Percentiles rank a stretch among this genome's conserved stretches.
These are phyloP conservation scores for Sugiyamaella chiloensis DNA, from an alignment of 805 yeast genomes.

Conservation along the genomic window DNA sequence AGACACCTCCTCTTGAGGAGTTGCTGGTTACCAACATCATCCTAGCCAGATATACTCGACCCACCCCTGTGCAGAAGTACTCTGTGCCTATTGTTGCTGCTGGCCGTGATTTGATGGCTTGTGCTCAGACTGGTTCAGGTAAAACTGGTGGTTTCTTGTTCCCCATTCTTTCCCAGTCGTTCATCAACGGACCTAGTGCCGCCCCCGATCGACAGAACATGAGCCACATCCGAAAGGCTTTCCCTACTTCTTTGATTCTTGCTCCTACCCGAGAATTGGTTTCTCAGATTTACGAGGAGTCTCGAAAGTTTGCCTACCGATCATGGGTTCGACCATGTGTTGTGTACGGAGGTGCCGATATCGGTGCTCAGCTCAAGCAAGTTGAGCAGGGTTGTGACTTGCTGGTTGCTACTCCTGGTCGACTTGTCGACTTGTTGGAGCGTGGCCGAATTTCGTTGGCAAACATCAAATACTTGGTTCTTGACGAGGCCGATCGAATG, in stretches of 20 bases:
- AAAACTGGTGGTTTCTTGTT: constrained; percentile 99
- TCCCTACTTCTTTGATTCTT: constrained; percentile 90
- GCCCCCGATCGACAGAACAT: constrained; percentile 39
- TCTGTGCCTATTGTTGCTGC: constrained; percentile 87
- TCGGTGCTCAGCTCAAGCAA: constrained; percentile 80
- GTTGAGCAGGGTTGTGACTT: constrained; percentile 93
- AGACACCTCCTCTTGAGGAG: constrained; percentile 86
- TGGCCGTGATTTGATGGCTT: constrained; percentile 92
- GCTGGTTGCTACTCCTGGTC: constrained; percentile 98
- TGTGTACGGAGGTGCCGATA: constrained; percentile 98
- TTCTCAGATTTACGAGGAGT: constrained; percentile 93
- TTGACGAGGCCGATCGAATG: constrained; percentile 99
- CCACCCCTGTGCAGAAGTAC: constrained; percentile 95
- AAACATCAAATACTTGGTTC: constrained; percentile 87
- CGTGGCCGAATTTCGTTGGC: constrained; percentile 89
- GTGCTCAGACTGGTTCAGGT: constrained; percentile 99
- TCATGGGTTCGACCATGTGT: constrained; percentile 98
- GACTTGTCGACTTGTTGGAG: constrained; percentile 91
- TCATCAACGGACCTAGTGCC: constrained; percentile 79
- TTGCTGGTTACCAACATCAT: constrained; percentile 83
- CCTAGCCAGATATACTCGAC: constrained; percentile 86
- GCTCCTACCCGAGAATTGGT: constrained; percentile 99
- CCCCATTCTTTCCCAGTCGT: constrained; percentile 93
- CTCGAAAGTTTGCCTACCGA: constrained; percentile 92
- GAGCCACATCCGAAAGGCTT: constrained; percentile 63